Evolutionary conservation across 2,329 filamentous ascomycete genomes (phyloP).

Genomic region (Talaromyces sp.): DNA sequence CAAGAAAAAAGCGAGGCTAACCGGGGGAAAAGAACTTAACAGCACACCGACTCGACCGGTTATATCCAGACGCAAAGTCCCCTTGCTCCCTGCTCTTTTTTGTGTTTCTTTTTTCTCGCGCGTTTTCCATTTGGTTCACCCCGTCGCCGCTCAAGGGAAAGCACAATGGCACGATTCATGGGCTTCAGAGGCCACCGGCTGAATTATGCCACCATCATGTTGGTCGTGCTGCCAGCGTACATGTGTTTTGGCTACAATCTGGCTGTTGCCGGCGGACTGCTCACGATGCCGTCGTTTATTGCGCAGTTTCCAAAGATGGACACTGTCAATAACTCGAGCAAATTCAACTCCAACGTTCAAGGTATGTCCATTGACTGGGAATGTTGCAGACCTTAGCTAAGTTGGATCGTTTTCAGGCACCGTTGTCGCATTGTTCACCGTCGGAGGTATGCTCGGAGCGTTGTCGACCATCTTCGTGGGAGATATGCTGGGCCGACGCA

Average conservation of each 20-base stretch:
- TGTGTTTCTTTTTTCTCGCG: not conserved
- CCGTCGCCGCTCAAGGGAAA: not conserved
- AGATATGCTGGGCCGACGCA: constrained; percentile 43
- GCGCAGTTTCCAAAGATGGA: constrained; percentile 49
- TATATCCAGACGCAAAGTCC: too few relatives aligned
- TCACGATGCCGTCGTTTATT: constrained; percentile 62
- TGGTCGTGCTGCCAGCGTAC: constrained; percentile 29
- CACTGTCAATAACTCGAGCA: constrained; percentile 43
- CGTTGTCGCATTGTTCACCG: constrained; percentile 45
- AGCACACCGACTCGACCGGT: not conserved
- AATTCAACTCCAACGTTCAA: constrained; percentile 44
- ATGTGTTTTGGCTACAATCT: constrained; percentile 53
- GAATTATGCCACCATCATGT: constrained; percentile 24
- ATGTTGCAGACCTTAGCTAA: not conserved
- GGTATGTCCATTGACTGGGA: constrained; percentile 23
- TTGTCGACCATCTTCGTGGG: constrained; percentile 46
- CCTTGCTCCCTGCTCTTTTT: too few relatives aligned
- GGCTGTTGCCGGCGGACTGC: constrained; percentile 48
- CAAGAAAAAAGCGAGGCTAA: not conserved
- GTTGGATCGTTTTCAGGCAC: constrained; percentile 22
- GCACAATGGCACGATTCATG: constrained; percentile 22
- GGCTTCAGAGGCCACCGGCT: constrained; percentile 25
- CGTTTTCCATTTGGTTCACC: too few relatives aligned
- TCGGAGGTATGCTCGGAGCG: constrained; percentile 46
- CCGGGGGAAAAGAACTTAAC: not conserved